Percentiles rank a stretch among this genome's conserved stretches.
phyloP scores from a whole-genome alignment of 306 rosid species.

The Boehmeria nivea region DNA sequence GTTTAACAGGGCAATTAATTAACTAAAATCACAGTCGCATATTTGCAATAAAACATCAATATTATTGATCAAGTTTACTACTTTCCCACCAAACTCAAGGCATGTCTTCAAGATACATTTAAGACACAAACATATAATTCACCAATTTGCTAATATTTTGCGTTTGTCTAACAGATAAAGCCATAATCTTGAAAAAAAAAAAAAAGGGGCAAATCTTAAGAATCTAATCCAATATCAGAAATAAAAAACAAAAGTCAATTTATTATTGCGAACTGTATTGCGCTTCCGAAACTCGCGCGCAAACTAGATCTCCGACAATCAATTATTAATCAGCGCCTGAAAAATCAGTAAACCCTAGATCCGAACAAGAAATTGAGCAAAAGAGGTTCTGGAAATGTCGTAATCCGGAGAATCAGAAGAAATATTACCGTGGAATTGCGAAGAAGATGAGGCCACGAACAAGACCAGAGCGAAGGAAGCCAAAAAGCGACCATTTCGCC shows the following conservation, averaged over 20 bases:
- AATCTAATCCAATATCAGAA: too few species aligned
- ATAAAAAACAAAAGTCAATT: background rate
- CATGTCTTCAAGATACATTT: too few species aligned
- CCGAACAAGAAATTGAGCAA: background rate
- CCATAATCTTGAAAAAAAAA: too few species aligned
- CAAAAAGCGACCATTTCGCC: slow-evolving; percentile 68
- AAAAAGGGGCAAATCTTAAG: too few species aligned
- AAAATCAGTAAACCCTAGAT: background rate
- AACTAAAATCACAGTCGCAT: background rate
- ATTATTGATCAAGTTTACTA: background rate
- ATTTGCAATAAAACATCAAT: background rate
- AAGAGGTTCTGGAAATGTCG: background rate
- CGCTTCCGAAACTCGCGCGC: background rate
- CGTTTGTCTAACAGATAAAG: too few species aligned
- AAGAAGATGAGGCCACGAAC: slow-evolving; percentile 66
- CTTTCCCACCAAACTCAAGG: background rate
- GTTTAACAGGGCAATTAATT: too few species aligned
- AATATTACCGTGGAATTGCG: slow-evolving; percentile 33
- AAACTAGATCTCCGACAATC: background rate
- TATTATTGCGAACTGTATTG: too few species aligned
- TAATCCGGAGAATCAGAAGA: background rate
- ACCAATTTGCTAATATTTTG: too few species aligned
- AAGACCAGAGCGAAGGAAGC: slow-evolving; percentile 44
- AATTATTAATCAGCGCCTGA: background rate
- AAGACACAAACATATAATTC: too few species aligned